Base-by-base conservation (phyloP, 2,329 filamentous ascomycete genomes). In the Periconia sp. region DNA sequence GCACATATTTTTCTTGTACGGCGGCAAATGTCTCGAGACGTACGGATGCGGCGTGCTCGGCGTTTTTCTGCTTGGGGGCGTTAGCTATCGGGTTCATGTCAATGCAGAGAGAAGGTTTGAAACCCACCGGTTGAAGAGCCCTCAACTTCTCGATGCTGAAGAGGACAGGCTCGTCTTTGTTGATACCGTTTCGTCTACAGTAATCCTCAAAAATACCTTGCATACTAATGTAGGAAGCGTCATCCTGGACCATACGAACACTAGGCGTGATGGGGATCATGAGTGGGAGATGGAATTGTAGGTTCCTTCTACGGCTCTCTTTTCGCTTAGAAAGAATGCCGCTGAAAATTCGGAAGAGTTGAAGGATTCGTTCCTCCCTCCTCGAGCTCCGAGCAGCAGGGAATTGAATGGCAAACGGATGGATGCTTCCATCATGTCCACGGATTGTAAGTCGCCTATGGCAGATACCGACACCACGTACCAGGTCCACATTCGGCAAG, bases 281-380 rank as follows among this genome's bases (percentile, higher is more conserved):
- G 60, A 97, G 80, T 1, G 94, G 95, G 48, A 99, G 83, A 60
- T 96, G 94, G 78, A 99, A 99, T 74, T 96, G 93, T 61, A 99
- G 78, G 68, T 97, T 96, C 47, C 94, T 88, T 19, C 93, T 88
- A 49, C 94, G 85, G 65, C 90, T 95, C 76, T 99, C 94, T 79
- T 99, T 99, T 70, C 93, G 90, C 72, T 96, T 94, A 37, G 86
- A 82, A 55, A 99, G 79, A 3, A 91, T 90, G 68, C 93, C 92
- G 75, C 99, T 99, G 77, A 99, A 92, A 65, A 97, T 95, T 43
- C 95, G 85, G 87, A 99, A 99, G 13, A 99, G 82, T 74, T 99
- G 94, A 59, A 97, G 76, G 52, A 97, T 96, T 27, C 94, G 85
- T 76, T 99, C 95, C 72, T 99, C 95, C 50, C 95, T 85, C 55